A percentile compares a stretch with the other conserved stretches of the same genome.
Conservation (phyloP, 1,284 basidiomycete genomes). For the Porodaedalea pini region DNA sequence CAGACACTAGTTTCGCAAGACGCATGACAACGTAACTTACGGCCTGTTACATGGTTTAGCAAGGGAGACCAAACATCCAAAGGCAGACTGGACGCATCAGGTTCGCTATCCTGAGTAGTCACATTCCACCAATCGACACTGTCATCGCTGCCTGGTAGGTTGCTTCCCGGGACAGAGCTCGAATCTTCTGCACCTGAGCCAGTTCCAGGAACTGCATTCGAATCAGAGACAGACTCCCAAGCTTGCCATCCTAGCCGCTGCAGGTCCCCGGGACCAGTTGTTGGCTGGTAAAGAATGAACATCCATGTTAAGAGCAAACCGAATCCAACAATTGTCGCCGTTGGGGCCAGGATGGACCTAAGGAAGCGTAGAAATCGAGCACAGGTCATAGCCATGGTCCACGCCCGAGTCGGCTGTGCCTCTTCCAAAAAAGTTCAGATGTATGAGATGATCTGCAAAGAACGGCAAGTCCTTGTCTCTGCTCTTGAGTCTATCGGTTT, state of each 20-base stretch:
- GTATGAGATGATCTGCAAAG: too few species aligned
- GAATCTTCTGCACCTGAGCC: constrained; percentile 19
- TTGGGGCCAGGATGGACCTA: constrained; percentile 50
- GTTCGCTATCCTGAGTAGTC: constrained; percentile 36
- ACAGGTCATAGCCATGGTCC: constrained; percentile 9
- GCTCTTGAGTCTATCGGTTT: too few species aligned
- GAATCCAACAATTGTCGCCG: constrained; percentile 60
- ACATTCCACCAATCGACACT: constrained; percentile 74
- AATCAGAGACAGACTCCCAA: constrained; percentile 62
- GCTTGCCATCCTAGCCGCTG: constrained; percentile 87
- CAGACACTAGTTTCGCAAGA: constrained; percentile 13
- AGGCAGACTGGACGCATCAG: constrained; percentile 65
- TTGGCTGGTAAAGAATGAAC: constrained; percentile 74
- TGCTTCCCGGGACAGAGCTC: constrained; percentile 17
- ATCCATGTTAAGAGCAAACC: constrained; percentile 68
- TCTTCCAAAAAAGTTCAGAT: too few species aligned
- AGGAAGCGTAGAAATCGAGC: constrained; percentile 40
- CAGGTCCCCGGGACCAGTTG: constrained; percentile 61
- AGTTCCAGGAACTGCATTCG: background rate
- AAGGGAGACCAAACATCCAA: constrained; percentile 81
- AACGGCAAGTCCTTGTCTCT: too few species aligned
- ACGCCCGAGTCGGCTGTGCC: too few species aligned
- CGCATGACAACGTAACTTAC: constrained; percentile 43
- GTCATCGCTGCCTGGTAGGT: constrained; percentile 19
- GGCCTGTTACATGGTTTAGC: constrained; percentile 76